These are phyloP conservation scores for Wickerhamiella azyma DNA, from an alignment of 805 yeast genomes.

Conservation along the genomic window DNA sequence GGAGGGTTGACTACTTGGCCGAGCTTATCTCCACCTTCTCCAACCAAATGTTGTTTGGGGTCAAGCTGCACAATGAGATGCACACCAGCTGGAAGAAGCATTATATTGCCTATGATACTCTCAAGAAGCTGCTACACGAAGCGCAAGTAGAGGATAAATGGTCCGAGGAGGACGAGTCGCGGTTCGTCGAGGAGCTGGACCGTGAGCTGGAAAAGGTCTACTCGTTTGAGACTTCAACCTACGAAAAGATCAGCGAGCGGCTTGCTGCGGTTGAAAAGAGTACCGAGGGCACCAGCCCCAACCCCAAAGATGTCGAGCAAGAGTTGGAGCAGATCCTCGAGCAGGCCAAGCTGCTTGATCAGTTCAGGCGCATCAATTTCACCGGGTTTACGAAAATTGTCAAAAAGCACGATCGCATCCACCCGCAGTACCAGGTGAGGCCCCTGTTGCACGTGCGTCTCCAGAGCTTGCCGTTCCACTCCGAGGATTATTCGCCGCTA, in stretches of 20 bases:
- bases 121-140: constrained; percentile 71
- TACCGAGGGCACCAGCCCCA: constrained; percentile 34
- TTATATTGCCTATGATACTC: constrained; percentile 78
- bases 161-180: constrained; percentile 72
- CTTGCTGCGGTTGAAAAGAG: constrained; percentile 50
- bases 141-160: constrained; percentile 36
- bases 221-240: constrained; percentile 65
- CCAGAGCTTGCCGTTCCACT: constrained; percentile 77
- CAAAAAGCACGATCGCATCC: constrained; percentile 89
- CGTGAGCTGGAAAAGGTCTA: constrained; percentile 84
- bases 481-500: constrained; percentile 89
- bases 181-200: constrained; percentile 64
- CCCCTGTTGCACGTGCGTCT: constrained; percentile 81
- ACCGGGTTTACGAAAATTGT: constrained; percentile 93
- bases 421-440: constrained; percentile 74
- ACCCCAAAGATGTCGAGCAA: constrained; percentile 47
- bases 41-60: constrained; percentile 65
- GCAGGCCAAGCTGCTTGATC: constrained; percentile 74
- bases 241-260: constrained; percentile 49
- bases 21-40: not conserved
- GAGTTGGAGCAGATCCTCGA: constrained; percentile 61
- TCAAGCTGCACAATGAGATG: constrained; percentile 63
- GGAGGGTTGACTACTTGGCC: not conserved
- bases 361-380: constrained; percentile 79
- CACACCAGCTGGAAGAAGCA: constrained; percentile 87